Evolutionary conservation across 164 flowering plant species (phyloP), one percentile per base, ranked within the genome.

Genomic region (Chloranthus sessilifolius): DNA sequence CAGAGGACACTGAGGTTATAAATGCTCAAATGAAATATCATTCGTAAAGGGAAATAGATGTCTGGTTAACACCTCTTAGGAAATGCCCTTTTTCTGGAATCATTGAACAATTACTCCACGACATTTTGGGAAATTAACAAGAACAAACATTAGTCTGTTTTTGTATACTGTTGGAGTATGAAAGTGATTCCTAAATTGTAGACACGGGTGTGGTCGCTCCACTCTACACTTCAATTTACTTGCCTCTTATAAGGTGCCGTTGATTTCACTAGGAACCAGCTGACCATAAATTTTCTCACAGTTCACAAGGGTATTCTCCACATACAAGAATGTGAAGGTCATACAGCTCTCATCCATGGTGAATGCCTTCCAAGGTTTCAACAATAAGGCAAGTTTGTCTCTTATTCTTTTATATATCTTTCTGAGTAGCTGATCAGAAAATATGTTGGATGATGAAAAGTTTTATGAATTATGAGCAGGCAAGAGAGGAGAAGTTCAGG

Each of bases 321-420:
- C 80, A 19, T 84, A 76, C 77, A 78, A 81, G 79, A 76, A 88
- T 67, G 79, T 92, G 49, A 92, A 86, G 72, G 81, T 92, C 47
- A 68, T 92, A 43, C 74, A 81, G 45, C 88, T 92, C 66, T 92
- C 89, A 40, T 81, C 95, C 8, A 78, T 88, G 82, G 87, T 82
- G 72, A 86, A 88, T 56, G 91, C 88, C 35, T 88, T 88, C 55
- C 38, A 25, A 14, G 95, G 95, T 43, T 92, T 92, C 68, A 48
- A 72, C 11, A 80, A 88, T 68, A 75, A 86, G 99, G 97, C 67
- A 75, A 70, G 72, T 56, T 28, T 7, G 29, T 2, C 16, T 4
- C 27, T 29, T 23, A 19, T 36, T 40, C 16, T 29, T 31, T 1
- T n/a, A 37, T 37, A 3, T 45, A 27, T 31, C 44, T 51, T 8